Base-by-base conservation (phyloP, 2,329 filamentous ascomycete species). In the Cadophora sp. region DNA sequence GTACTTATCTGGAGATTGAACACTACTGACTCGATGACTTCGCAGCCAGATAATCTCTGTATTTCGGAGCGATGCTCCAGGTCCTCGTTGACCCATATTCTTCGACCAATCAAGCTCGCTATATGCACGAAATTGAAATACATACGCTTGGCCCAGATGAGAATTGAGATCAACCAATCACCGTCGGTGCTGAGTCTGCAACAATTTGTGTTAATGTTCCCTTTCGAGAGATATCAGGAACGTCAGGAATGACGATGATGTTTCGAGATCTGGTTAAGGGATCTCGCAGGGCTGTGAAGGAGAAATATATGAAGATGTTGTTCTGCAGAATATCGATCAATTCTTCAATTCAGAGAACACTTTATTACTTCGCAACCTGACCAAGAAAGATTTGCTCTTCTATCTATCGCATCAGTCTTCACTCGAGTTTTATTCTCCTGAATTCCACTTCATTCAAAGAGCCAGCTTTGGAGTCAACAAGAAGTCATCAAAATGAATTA, bases 221-320 rank as follows among this genome's bases (percentile, higher is more conserved):
- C 27, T 53, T 53, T 53, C 16, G n/a, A 43, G 55, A 41, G 22
- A 59, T 59, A 59, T 59, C 55, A 59, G 20, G 4, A 53, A 53
- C 9, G 50, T 53, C 27, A 30, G 50, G 7, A 43, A 59, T 59
- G 33, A 39, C 55, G 39, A 59, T 41, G 33, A 43, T 43, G 13
- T 59, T 39, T 59, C 33, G 55, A 22, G 55, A 41, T 59, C 6
- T 22, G 33, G 55, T 43, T 43, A 59, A 27, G 14, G 22, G 22
- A 22, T 18, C 39, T 18, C 4, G 33, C 33, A 22, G 30, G 22
- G 33, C 36, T 59, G 13, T 16, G 30, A 5, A 18, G 3, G 14
- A 27, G 14, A 27, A 6, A 43, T 59, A 59, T 59, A 59, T 59
- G 39, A 59, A 41, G 55, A 59, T 59, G 55, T 27, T 59, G 33